Evolutionary conservation across 2,329 filamentous ascomycete species (phyloP), one percentile per base, ranked within the genome.

Genomic region (Claviceps sp.): DNA sequence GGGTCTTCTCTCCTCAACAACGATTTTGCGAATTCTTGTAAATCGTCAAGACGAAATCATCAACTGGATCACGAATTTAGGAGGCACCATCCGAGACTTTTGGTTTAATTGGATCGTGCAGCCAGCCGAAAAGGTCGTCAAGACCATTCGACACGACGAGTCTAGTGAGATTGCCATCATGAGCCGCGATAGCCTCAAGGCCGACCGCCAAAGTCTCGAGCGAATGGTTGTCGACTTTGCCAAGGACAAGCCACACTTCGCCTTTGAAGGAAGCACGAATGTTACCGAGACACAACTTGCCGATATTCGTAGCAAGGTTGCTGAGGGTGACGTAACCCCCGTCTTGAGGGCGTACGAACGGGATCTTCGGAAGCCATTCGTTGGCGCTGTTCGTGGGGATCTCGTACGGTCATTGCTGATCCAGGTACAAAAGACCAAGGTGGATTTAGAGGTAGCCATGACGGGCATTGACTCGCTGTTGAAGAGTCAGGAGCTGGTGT

Each of bases 191-290:
- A 96, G 89, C 58, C 77, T 98, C 22, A 84, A 85, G 64, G 89
- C 90, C 1, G 93, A 98, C 64, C 82, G 89, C 36, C 88, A 89
- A 51, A 96, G 89, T 62, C 72, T 98, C 36, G 91, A 98, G 67
- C 84, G 93, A 47, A 98, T 98, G 93, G 94, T 98, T 4, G 85
- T 98, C 40, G 93, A 97, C 59, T 98, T 98, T 70, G 87, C 90
- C 4, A 72, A 84, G 9, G 89, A 95, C 59, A 89, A 89, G 61
- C 86, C 88, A 1, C 75, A 80, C 50, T 76, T 81, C 30, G 70
- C 75, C 26, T 72, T 73, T 8, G 73, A 72, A 1, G 63, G 61
- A 1, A 54, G 41, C 20, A 58, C 73, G 5, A 67, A 76, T 6
- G 70, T 90, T 37, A 82, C 75, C 5, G 82, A 90, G 7, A 66